Conservation (phyloP, 148 eudicot species). For the Silene uniflora region DNA sequence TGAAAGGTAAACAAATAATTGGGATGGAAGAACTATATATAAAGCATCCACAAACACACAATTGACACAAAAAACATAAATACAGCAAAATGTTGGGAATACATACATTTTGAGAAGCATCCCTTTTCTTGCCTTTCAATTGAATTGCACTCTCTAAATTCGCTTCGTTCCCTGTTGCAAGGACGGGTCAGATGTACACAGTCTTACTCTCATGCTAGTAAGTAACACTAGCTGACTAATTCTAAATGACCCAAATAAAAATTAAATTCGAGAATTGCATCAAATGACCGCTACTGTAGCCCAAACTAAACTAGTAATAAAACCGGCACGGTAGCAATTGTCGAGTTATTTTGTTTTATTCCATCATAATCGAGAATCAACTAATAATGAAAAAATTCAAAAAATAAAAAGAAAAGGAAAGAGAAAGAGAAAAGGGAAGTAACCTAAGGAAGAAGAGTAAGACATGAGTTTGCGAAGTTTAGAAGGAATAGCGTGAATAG, state of each 20-base stretch:
- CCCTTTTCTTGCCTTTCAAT: constrained; percentile 18
- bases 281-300: no score
- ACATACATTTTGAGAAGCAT: constrained; percentile 14
- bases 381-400: not conserved
- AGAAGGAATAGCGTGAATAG: constrained; percentile 64
- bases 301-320: not conserved
- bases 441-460: constrained; percentile 25
- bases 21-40: no score
- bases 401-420: not conserved
- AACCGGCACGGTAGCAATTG: not conserved
- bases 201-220: no score
- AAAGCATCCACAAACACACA: not conserved
- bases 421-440: not conserved
- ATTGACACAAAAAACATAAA: not conserved
- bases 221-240: no score
- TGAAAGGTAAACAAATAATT: no score
- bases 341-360: no score
- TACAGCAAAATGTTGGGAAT: not conserved
- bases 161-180: not conserved
- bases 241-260: no score
- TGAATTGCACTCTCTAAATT: constrained; percentile 3
- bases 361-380: no score
- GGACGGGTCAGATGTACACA: no score
- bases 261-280: no score
- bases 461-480: constrained; percentile 70